Percentiles rank a stretch among this genome's conserved stretches.
phyloP scores from a whole-genome alignment of 139 green algal species.

The Chlamydomonas applanata region DNA sequence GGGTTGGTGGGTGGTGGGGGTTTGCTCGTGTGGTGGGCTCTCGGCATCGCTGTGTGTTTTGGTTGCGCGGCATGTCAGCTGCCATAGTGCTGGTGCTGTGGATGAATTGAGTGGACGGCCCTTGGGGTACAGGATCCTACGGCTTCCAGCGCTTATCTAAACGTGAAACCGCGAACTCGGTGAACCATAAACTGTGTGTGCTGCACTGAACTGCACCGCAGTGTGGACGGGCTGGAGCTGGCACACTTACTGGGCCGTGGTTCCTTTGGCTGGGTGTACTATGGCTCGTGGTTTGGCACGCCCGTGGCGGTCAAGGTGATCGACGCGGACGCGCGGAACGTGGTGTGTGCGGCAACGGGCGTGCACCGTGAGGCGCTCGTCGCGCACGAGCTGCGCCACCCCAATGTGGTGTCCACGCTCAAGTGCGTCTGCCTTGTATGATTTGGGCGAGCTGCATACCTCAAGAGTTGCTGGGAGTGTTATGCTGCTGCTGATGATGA shows the following conservation, averaged over 20 bases:
- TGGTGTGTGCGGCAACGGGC: not conserved
- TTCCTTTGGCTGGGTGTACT: conserved; percentile 46
- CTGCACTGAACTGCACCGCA: not conserved
- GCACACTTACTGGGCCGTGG: conserved; percentile 43
- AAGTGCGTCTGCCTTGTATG: conserved; percentile 18
- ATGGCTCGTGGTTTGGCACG: conserved; percentile 12
- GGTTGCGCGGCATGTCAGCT: no score
- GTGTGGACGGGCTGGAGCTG: conserved; percentile 35
- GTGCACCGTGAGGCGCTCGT: conserved; percentile 27
- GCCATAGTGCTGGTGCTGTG: no score
- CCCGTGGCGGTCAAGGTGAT: conserved; percentile 45
- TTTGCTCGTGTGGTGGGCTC: no score
- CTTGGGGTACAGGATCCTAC: no score
- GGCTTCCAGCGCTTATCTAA: no score
- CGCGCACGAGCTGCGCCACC: conserved; percentile 32
- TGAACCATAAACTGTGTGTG: not conserved
- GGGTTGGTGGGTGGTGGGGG: no score
- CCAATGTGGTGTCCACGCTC: conserved; percentile 44
- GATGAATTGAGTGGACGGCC: no score
- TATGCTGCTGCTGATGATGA: no score
- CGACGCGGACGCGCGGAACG: conserved; percentile 23
- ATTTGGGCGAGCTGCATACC: no score
- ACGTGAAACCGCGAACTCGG: no score
- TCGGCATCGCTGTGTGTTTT: no score
- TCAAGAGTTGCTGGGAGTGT: no score